Percentiles rank a stretch among this genome's conserved stretches.
Evolutionary conservation across 2,329 filamentous ascomycete genomes (phyloP).

Genomic region (Cercospora sesami): DNA sequence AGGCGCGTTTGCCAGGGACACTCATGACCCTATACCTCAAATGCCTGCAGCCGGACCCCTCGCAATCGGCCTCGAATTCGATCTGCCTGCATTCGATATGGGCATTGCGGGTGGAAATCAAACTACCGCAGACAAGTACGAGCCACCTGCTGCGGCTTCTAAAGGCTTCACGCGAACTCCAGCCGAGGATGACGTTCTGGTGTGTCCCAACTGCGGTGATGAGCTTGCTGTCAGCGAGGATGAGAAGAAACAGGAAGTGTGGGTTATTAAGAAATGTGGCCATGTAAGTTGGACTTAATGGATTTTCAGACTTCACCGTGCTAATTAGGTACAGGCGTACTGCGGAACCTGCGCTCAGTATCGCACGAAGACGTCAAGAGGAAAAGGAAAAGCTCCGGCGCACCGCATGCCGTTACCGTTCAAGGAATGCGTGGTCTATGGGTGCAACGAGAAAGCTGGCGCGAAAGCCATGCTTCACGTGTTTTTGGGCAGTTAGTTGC

Average conservation of each 20-base stretch:
- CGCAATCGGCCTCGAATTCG: slow-evolving; percentile 41
- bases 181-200: slow-evolving; percentile 67
- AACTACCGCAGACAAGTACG: slow-evolving; percentile 53
- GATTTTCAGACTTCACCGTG: not conserved
- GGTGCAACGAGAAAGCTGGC: slow-evolving; percentile 36
- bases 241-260: slow-evolving; percentile 77
- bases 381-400: slow-evolving; percentile 31
- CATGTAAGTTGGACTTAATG: slow-evolving; percentile 64
- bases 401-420: slow-evolving; percentile 40
- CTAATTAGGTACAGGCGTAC: slow-evolving; percentile 47
- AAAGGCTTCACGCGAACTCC: slow-evolving; percentile 81
- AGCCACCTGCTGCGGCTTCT: slow-evolving; percentile 63
- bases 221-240: slow-evolving; percentile 76
- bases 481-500: slow-evolving; percentile 33
- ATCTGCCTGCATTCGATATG: slow-evolving; percentile 47
- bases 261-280: slow-evolving; percentile 86
- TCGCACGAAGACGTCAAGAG: slow-evolving; percentile 30
- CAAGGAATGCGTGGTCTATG: slow-evolving; percentile 49
- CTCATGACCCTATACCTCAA: not conserved
- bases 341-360: slow-evolving; percentile 54
- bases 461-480: slow-evolving; percentile 30
- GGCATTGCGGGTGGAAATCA: slow-evolving; percentile 36
- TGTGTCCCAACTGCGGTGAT: slow-evolving; percentile 83
- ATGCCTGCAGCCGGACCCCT: not conserved
- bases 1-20: not conserved